A percentile compares a stretch with the other conserved stretches of the same genome.
Evolutionary conservation across 805 yeast genomes (phyloP).

Genomic region (Candida pini): DNA sequence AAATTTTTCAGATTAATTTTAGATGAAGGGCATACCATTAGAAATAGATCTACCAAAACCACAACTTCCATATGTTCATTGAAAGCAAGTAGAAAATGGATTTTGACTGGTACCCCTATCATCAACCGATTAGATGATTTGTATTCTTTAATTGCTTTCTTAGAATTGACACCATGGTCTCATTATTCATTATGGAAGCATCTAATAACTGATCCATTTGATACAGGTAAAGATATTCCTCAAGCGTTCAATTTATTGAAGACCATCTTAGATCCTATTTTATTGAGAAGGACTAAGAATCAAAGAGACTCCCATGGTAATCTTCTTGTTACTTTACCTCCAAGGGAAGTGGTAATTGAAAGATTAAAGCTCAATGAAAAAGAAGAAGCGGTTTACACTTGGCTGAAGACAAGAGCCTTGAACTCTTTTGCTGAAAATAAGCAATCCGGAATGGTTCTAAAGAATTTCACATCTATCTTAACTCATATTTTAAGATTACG

Average conservation of each 20-base stretch:
- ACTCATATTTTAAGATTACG: constrained; percentile 79
- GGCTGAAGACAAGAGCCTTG: constrained; percentile 64
- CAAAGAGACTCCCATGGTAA: constrained; percentile 74
- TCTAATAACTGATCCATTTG: constrained; percentile 79
- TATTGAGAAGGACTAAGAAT: constrained; percentile 77
- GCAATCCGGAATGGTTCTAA: constrained; percentile 60
- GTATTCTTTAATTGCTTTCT: constrained; percentile 67
- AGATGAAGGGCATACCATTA: constrained; percentile 88
- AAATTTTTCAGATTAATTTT: constrained; percentile 64
- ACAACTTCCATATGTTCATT: constrained; percentile 71
- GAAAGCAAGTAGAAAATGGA: constrained; percentile 68
- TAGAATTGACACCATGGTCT: constrained; percentile 86
- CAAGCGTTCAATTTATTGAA: constrained; percentile 82
- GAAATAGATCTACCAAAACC: constrained; percentile 73
- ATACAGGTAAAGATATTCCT: constrained; percentile 52
- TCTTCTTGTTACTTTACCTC: constrained; percentile 70
- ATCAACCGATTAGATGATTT: constrained; percentile 84
- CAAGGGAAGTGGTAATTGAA: constrained; percentile 66
- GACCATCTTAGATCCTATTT: constrained; percentile 75
- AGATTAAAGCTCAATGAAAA: constrained; percentile 58
- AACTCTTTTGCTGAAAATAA: constrained; percentile 54
- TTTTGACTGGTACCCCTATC: constrained; percentile 89
- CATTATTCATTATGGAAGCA: constrained; percentile 82
- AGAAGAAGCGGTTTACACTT: constrained; percentile 62
- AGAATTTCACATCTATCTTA: constrained; percentile 70